A percentile compares a stretch with the other conserved stretches of the same genome.
These are phyloP conservation scores for Lotmaria passim DNA, from an alignment of 208 protist genomes.

Conservation along the genomic window DNA sequence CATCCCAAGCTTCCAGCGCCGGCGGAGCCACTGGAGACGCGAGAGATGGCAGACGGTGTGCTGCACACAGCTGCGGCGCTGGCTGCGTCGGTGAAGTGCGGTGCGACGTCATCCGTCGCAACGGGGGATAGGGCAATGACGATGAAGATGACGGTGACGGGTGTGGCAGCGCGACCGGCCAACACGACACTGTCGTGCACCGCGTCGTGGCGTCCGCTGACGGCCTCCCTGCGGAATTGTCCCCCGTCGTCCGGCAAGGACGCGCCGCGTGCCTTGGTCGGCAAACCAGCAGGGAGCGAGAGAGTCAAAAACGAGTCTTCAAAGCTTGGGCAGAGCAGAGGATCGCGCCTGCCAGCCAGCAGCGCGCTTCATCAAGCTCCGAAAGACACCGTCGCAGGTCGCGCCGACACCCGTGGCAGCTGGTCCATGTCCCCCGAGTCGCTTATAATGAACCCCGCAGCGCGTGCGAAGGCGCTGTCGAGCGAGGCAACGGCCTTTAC, in stretches of 20 bases:
- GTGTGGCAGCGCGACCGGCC: neutral
- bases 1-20: constrained; percentile 21
- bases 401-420: neutral
- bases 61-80: too few species aligned
- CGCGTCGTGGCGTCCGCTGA: neutral
- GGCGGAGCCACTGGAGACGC: neutral
- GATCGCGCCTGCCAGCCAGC: neutral
- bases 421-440: neutral
- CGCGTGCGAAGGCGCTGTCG: neutral
- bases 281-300: neutral
- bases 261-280: neutral
- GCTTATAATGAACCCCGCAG: neutral
- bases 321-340: neutral
- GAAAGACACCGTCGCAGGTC: neutral
- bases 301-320: neutral
- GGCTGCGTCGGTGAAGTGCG: neutral
- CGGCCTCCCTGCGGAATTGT: neutral
- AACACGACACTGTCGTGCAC: neutral
- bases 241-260: neutral
- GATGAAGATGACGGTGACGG: too few species aligned
- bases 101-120: neutral
- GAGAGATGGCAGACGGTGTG: too few species aligned
- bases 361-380: neutral
- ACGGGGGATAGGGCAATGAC: neutral
- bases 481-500: constrained; percentile 37